These are phyloP conservation scores for Chaetomium tenue DNA, from an alignment of 495 filamentous ascomycete genomes.

Conservation along the genomic window DNA sequence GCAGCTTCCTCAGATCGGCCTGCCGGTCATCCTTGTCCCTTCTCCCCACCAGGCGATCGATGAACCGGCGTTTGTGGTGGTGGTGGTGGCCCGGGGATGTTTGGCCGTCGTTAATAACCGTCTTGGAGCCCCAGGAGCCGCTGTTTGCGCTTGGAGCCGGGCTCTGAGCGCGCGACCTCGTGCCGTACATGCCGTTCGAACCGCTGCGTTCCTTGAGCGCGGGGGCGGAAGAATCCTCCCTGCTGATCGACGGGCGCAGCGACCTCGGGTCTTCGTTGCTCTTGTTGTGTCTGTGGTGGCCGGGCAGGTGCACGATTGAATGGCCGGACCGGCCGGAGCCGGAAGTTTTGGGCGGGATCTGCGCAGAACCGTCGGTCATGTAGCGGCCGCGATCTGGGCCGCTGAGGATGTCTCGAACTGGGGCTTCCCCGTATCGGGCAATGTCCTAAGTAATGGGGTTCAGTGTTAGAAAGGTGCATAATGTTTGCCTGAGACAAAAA, in stretches of 20 bases:
- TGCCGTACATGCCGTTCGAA: constrained; percentile 41
- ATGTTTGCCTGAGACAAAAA: background rate
- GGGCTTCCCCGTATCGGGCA: constrained; percentile 76
- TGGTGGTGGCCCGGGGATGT: constrained; percentile 57
- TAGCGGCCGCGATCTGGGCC: constrained; percentile 68
- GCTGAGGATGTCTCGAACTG: constrained; percentile 69
- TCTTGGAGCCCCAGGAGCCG: constrained; percentile 47
- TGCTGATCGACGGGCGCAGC: constrained; percentile 61
- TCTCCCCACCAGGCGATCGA: constrained; percentile 60
- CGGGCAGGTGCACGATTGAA: constrained; percentile 55
- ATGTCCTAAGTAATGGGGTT: constrained; percentile 59
- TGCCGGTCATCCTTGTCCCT: constrained; percentile 60
- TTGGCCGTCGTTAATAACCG: constrained; percentile 49
- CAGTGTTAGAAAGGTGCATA: constrained; percentile 18
- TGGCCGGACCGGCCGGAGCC: constrained; percentile 53
- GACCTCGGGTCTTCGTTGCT: constrained; percentile 70
- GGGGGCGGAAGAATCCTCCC: constrained; percentile 62
- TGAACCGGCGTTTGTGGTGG: constrained; percentile 60
- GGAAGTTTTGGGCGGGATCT: constrained; percentile 50
- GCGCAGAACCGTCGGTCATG: constrained; percentile 44
- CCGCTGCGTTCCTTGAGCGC: constrained; percentile 48
- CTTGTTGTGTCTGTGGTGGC: constrained; percentile 71
- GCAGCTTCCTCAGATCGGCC: constrained; percentile 52
- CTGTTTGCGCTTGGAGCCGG: constrained; percentile 71
- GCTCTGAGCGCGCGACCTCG: constrained; percentile 63